These are phyloP conservation scores for Rhodotorula kratochvilovae DNA, from an alignment of 768 basidiomycete genomes.

Conservation along the genomic window DNA sequence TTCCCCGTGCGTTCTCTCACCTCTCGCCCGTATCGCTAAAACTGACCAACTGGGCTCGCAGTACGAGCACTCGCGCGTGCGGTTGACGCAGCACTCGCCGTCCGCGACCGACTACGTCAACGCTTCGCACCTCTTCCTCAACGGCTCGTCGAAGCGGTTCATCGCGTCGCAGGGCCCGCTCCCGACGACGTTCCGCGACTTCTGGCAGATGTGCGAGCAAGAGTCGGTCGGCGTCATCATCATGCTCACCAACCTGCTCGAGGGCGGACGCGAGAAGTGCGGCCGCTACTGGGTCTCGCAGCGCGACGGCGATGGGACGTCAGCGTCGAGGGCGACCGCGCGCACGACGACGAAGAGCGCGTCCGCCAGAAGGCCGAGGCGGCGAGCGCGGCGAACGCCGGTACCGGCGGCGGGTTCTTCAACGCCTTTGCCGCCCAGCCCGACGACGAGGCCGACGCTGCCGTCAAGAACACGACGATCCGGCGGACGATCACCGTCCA, in stretches of 20 bases:
- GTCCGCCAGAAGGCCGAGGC: neutral
- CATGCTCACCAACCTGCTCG: slow-evolving; percentile 90
- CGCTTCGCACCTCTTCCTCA: slow-evolving; percentile 84
- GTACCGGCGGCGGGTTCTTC: slow-evolving; percentile 40
- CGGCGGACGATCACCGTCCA: slow-evolving; percentile 60
- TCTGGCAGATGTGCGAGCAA: slow-evolving; percentile 95
- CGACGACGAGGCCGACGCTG: neutral
- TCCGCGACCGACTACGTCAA: slow-evolving; percentile 77
- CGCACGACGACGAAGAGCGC: slow-evolving; percentile 16
- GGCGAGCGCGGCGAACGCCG: neutral
- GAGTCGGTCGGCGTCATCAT: slow-evolving; percentile 91
- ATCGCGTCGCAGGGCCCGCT: slow-evolving; percentile 96
- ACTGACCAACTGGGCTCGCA: neutral
- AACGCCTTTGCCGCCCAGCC: slow-evolving; percentile 14
- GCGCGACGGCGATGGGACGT: slow-evolving; percentile 27
- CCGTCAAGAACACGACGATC: slow-evolving; percentile 45
- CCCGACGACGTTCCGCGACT: slow-evolving; percentile 80
- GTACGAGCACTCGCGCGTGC: slow-evolving; percentile 79
- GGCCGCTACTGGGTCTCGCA: slow-evolving; percentile 66
- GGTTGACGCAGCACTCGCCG: slow-evolving; percentile 52
- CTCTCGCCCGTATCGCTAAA: neutral
- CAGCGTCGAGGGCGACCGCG: slow-evolving; percentile 16
- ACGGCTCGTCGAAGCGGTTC: slow-evolving; percentile 73
- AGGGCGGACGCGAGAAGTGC: slow-evolving; percentile 83
- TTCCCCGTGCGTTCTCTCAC: slow-evolving; percentile 67